A percentile compares a stretch with the other conserved stretches of the same genome.
Evolutionary conservation across 2,329 filamentous ascomycete species (phyloP).

Genomic region (Aspergillus bombycis): DNA sequence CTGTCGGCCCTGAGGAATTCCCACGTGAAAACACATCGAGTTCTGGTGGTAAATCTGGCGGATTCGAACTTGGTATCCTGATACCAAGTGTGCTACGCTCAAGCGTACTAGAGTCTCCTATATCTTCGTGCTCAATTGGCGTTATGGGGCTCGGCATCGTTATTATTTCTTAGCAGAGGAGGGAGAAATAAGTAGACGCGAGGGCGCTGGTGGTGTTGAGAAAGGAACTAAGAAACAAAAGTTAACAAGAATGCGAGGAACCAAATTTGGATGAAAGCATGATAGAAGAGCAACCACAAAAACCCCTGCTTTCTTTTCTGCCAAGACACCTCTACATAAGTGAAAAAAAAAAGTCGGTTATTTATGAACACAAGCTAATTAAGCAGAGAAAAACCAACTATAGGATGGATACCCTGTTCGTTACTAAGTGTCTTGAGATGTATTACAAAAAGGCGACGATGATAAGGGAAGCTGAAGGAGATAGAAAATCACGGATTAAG

Average conservation of each 20-base stretch:
- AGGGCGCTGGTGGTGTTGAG: background rate
- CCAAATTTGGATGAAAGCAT: background rate
- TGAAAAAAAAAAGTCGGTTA: background rate
- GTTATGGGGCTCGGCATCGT: conserved; percentile 5
- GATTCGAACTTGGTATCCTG: conserved; percentile 5
- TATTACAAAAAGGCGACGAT: no score
- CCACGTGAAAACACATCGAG: conserved; percentile 11
- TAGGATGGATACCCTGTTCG: no score
- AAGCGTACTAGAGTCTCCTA: conserved; percentile 7
- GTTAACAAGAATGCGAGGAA: background rate
- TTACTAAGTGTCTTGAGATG: no score
- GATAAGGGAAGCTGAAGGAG: no score
- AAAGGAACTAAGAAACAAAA: background rate
- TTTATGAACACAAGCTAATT: background rate
- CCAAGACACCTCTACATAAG: background rate
- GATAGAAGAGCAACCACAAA: background rate
- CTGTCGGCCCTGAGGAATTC: conserved; percentile 38
- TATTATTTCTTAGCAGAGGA: background rate
- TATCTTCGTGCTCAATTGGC: conserved; percentile 1
- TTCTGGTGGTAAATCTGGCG: conserved; percentile 11
- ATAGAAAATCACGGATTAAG: no score
- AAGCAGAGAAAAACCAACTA: background rate
- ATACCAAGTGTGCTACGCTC: conserved; percentile 5
- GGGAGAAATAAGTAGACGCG: background rate
- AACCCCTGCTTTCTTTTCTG: background rate